phyloP scores from a whole-genome alignment of 495 filamentous ascomycete species.

The Podospora conica region DNA sequence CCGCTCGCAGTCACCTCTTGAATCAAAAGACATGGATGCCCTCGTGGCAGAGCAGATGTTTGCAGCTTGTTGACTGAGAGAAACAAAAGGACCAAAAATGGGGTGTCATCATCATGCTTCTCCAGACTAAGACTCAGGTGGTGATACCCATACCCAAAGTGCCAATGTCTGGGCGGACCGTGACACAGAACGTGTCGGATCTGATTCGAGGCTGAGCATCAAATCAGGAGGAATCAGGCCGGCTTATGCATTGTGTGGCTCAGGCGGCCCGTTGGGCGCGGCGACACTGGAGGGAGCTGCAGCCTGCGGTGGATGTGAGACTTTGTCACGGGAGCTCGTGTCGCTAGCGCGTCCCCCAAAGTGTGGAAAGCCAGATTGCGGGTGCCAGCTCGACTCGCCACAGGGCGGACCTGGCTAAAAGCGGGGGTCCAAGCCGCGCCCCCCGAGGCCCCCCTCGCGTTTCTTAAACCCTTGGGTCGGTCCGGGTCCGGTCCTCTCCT shows the following conservation, averaged over 20 bases:
- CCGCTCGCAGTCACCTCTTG: neutral
- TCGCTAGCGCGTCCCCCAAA: slow-evolving; percentile 23
- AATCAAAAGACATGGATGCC: neutral
- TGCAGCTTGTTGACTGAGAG: neutral
- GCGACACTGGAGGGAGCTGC: neutral
- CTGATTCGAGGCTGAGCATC: slow-evolving; percentile 1
- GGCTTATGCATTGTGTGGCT: slow-evolving; percentile 5
- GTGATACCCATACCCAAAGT: neutral
- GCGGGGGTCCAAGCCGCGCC: slow-evolving; percentile 13
- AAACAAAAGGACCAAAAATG: neutral
- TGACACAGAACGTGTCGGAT: neutral
- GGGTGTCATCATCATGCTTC: neutral
- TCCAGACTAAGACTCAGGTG: no score
- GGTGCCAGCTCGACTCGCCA: slow-evolving; percentile 16
- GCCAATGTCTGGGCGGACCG: neutral
- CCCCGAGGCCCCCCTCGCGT: slow-evolving; percentile 12
- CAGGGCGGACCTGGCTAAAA: slow-evolving; percentile 12
- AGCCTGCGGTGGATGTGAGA: slow-evolving; percentile 11
- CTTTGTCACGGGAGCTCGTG: slow-evolving; percentile 30
- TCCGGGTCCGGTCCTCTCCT: slow-evolving; percentile 17
- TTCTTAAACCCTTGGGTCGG: slow-evolving; percentile 20
- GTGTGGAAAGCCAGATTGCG: slow-evolving; percentile 19
- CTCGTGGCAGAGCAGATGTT: neutral
- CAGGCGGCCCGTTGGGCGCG: neutral
- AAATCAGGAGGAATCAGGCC: neutral